These are phyloP conservation scores for Exophiala calicioides DNA, from an alignment of 2,329 filamentous ascomycete genomes.

Conservation along the genomic window DNA sequence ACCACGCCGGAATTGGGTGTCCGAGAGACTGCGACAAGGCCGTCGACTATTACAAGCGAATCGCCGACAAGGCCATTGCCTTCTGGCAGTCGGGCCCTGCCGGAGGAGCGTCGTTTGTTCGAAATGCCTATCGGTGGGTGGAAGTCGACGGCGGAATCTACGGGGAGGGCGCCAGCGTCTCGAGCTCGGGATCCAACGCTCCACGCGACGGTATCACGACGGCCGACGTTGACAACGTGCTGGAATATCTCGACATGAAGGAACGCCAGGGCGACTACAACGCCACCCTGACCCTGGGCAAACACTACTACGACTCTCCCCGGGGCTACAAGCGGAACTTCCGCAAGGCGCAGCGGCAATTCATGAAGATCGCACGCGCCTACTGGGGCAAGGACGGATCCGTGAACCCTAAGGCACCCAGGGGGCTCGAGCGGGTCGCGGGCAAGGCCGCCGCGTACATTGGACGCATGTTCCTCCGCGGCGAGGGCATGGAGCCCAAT, in stretches of 20 bases:
- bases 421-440: constrained; percentile 73
- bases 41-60: constrained; percentile 84
- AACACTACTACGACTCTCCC: constrained; percentile 85
- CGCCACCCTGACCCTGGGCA: constrained; percentile 80
- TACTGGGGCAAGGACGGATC: constrained; percentile 84
- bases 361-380: constrained; percentile 73
- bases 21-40: constrained; percentile 83
- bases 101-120: constrained; percentile 75
- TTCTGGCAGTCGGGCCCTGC: constrained; percentile 90
- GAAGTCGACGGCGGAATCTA: constrained; percentile 92
- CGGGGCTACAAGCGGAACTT: constrained; percentile 73
- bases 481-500: constrained; percentile 79
- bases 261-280: constrained; percentile 86
- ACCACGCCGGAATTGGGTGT: constrained; percentile 82
- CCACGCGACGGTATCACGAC: constrained; percentile 66
- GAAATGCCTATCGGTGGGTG: constrained; percentile 79
- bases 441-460: constrained; percentile 83
- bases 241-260: constrained; percentile 90
- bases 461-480: constrained; percentile 84
- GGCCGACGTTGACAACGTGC: constrained; percentile 82
- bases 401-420: constrained; percentile 67
- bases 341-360: constrained; percentile 74
- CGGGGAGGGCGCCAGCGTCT: constrained; percentile 88
- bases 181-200: constrained; percentile 82
- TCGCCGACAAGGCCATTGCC: constrained; percentile 86